phyloP scores from a whole-genome alignment of 306 rosid genomes.

The Sophora flavescens region DNA sequence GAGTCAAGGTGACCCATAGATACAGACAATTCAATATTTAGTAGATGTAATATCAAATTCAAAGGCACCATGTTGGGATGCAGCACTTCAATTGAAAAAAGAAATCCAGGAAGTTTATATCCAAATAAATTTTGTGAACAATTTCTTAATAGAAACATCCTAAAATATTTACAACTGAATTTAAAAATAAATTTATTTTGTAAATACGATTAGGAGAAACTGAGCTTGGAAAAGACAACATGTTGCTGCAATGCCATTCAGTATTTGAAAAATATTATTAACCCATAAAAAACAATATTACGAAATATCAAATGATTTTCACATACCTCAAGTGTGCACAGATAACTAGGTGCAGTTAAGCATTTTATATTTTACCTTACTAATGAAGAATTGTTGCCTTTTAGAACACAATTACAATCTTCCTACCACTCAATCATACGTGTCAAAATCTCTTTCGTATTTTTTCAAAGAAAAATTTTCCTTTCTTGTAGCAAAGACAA shows the following conservation, averaged over 20 bases:
- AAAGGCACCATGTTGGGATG: background rate
- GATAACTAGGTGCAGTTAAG: constrained; percentile 54
- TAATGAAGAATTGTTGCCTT: background rate
- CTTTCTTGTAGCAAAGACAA: background rate
- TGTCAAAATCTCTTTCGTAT: background rate
- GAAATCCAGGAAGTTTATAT: background rate
- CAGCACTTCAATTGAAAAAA: background rate
- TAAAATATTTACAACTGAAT: background rate
- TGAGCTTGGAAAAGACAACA: background rate
- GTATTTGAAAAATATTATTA: background rate
- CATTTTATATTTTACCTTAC: background rate
- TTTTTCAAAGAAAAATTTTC: background rate
- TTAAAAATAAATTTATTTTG: background rate
- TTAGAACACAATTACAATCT: background rate
- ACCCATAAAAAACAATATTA: background rate
- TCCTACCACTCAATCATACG: background rate
- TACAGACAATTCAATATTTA: background rate
- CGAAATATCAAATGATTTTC: background rate
- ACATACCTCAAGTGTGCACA: background rate
- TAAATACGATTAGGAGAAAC: background rate
- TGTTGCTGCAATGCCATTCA: background rate
- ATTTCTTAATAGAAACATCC: background rate
- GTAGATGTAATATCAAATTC: background rate
- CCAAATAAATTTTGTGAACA: background rate
- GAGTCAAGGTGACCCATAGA: background rate